Evolutionary conservation across 116 monocot species (phyloP), one percentile per base, ranked within the genome.

Genomic region (Posidonia oceanica): DNA sequence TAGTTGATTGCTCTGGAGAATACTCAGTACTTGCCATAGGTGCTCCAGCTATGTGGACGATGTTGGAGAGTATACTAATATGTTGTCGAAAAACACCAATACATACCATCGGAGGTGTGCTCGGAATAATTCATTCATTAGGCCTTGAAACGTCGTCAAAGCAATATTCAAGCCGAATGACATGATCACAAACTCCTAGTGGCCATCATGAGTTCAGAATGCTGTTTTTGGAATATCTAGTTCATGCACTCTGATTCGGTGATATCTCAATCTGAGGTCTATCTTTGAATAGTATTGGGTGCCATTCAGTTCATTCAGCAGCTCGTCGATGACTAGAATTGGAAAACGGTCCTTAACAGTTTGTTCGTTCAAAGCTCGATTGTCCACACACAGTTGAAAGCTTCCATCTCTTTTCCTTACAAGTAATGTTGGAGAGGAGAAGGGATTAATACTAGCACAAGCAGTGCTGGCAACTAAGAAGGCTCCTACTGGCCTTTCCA

Each of bases 141-240:
- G 16, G n/a, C 29, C 11, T 38, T 71, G 40, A 22, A 71, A 71
- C 0, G 59, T 60, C 0, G 42, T 40, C 0, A 4, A 59, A 13
- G 71, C 59, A 44, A 44, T 71, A 0, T 59, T 71, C 5, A 71
- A 39, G 21, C 59, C 42, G 39, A 71, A 71, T 40, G 71, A 39
- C 58, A 71, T 71, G 17, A 71, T n/a, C 20, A 59, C 6, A 21
- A 59, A 71, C 21, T 71, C 59, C 42, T 71, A 71, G 13, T 59
- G 59, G 4, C 59, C 39, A 0, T 71, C 42, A 42, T 71, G 59
- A 8, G 71, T 71, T 40, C 18, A n/a, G 29, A 71, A 59, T 3
- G 71, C 3, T 4, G 59, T 71, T 7, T 59, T 42, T 5, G 5
- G 37, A 20, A 60, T 23, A 42, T 41, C 55, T 13, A 44, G 17